Evolutionary conservation across 225 moss, liverwort and hornwort genomes (phyloP).

Genomic region (Straminergon stramineum): DNA sequence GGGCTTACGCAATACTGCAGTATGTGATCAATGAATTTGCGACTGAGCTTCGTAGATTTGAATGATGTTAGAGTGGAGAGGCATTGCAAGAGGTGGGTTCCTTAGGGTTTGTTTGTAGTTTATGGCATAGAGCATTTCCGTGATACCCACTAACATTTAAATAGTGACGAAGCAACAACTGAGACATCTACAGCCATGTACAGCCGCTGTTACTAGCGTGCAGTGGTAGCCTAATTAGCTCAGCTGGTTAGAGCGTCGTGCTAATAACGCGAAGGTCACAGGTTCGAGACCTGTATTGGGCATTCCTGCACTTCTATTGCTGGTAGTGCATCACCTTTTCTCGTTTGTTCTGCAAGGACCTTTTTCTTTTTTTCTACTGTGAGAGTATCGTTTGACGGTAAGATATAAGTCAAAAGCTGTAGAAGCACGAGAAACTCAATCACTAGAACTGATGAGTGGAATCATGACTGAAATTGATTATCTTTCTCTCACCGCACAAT

Average conservation of each 20-base stretch:
- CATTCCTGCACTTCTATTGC: accelerated
- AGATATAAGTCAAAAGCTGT: neutral
- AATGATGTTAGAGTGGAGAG: neutral
- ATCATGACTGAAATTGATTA: neutral
- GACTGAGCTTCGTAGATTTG: neutral
- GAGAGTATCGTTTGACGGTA: neutral
- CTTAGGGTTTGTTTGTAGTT: neutral
- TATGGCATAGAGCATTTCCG: accelerated
- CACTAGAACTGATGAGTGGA: neutral
- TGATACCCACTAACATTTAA: accelerated
- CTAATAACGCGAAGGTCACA: neutral
- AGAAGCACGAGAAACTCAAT: neutral
- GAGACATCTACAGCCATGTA: accelerated
- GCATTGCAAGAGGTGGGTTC: neutral
- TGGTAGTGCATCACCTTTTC: neutral
- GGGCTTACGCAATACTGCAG: neutral
- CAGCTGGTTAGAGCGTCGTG: neutral
- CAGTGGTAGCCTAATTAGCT: neutral
- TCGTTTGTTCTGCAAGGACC: too few species aligned
- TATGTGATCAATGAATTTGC: neutral
- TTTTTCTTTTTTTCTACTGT: too few species aligned
- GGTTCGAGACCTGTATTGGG: neutral
- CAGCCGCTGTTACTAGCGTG: accelerated
- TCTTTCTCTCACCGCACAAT: neutral
- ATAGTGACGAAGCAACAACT: accelerated